Evolutionary conservation across 2,329 filamentous ascomycete genomes (phyloP).

Genomic region (Trichoderma semiorbis): DNA sequence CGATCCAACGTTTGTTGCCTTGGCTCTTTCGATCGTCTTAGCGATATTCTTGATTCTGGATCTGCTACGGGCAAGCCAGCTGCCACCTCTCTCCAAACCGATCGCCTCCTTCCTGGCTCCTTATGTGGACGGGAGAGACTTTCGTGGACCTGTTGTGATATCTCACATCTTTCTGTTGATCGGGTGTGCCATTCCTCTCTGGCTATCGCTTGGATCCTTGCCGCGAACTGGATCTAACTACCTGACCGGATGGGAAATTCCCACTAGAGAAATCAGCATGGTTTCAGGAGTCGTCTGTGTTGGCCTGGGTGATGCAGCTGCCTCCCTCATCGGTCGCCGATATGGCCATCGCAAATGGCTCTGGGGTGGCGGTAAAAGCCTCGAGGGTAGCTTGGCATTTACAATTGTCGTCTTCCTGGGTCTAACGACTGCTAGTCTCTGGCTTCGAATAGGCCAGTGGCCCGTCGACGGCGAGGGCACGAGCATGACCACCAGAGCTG

Average conservation of each 20-base stretch:
- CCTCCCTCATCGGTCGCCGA: slow-evolving; percentile 81
- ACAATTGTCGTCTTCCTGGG: slow-evolving; percentile 73
- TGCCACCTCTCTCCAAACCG: slow-evolving; percentile 83
- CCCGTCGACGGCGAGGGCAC: slow-evolving; percentile 49
- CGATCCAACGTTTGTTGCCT: slow-evolving; percentile 77
- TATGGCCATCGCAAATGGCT: slow-evolving; percentile 89
- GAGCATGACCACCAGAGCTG: slow-evolving; percentile 38
- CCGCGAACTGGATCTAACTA: slow-evolving; percentile 53
- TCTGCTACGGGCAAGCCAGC: slow-evolving; percentile 81
- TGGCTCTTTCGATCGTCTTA: slow-evolving; percentile 77
- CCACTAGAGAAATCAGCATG: slow-evolving; percentile 77
- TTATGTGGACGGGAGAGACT: slow-evolving; percentile 90
- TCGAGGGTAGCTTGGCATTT: slow-evolving; percentile 85
- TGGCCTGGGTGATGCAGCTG: slow-evolving; percentile 90
- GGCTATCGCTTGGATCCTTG: slow-evolving; percentile 76
- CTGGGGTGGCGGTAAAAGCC: slow-evolving; percentile 93
- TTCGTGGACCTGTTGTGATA: slow-evolving; percentile 90
- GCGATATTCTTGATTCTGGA: slow-evolving; percentile 86
- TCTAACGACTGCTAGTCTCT: slow-evolving; percentile 64
- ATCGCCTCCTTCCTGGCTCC: slow-evolving; percentile 85
- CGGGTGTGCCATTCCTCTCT: slow-evolving; percentile 90
- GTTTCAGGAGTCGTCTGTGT: slow-evolving; percentile 90
- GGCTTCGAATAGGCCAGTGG: slow-evolving; percentile 76
- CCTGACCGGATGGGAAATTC: slow-evolving; percentile 72
- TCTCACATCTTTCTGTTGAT: slow-evolving; percentile 95